Evolutionary conservation across 1,284 basidiomycete genomes (phyloP), one percentile per base, ranked within the genome.

Genomic region (Malassezia sp.): DNA sequence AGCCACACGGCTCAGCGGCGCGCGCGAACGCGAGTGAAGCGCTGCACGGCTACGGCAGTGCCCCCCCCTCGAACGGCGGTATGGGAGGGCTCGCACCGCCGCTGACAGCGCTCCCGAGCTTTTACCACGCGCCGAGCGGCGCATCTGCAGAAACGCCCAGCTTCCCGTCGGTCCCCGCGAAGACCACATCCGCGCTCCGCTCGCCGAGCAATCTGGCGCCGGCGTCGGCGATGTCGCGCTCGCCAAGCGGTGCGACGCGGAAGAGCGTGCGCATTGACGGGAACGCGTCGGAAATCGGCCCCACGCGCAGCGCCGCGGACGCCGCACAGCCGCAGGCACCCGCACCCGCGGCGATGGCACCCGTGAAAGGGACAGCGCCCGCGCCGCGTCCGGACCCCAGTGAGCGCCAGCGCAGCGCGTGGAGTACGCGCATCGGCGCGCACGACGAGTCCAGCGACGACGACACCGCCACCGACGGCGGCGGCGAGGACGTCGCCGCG

Each of bases 221-320:
- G n/a, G n/a, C n/a, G n/a, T n/a, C n/a, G n/a, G n/a, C n/a, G n/a
- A n/a, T n/a, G n/a, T n/a, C n/a, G n/a, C n/a, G n/a, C n/a, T n/a
- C n/a, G n/a, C n/a, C n/a, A n/a, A n/a, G n/a, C n/a, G n/a, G n/a
- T n/a, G n/a, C n/a, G n/a, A n/a, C 38, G 23, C 50, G 61, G n/a
- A 68, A 66, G 52, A 60, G 56, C 38, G 65, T 68, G n/a, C 53
- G 65, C 14, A 56, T 68, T 52, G 31, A 42, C 10, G 33, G 40
- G 17, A 33, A 36, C 18, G 22, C 36, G 35, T n/a, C 37, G 18
- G 37, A 27, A 15, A 26, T 38, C 23, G 37, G 23, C 24, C 18
- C 20, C 18, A 61, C 63, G 26, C 58, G 60, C 0, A 52, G 53
- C 10, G 47, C 45, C 4, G 47, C 34, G 17, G 38, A 23, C 9